Base-by-base conservation (phyloP, 1,139 yeast genomes). In the Suhomyces ambrosiae region DNA sequence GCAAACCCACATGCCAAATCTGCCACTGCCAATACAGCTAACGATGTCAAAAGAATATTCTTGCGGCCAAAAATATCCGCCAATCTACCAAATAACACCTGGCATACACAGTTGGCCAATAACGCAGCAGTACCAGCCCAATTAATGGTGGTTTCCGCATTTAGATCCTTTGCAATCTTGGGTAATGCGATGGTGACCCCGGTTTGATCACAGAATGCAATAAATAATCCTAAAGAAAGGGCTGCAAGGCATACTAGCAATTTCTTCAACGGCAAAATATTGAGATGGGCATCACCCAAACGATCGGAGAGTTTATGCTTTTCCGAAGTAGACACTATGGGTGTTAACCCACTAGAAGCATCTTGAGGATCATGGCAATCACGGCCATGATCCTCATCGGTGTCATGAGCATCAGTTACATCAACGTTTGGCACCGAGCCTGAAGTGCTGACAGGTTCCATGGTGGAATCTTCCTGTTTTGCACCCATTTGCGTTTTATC, bases 71-170 rank as follows among this genome's bases (percentile, higher is more conserved):
- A 52, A 16, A 54, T 54, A 31, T 54, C 58, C n/a, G 58, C 49
- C 32, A 71, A 47, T 31, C 76, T 52, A 4, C 76, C 77, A 42
- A 68, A 69, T 19, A 71, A 52, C 3, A 70, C 73, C 48, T 70
- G 76, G 48, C 70, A 69, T 18, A 68, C 72, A 21, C 71, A 61
- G 41, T 68, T 70, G 14, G 76, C 75, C 34, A 74, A 61, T 37
- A 75, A 53, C 5, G 71, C 53, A 10, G 80, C 66, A 5, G 79
- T 71, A 39, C 79, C 79, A 2, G 78, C 78, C 79, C 79, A 75
- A 35, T 74, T 69, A 38, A 70, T 69, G 9, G 71, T 56, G 28
- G 57, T 54, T 42, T 66, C 60, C 13, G 71, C 65, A 24, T 63
- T 41, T 32, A 70, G 54, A 30, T 66, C 71, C 32, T 57, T 52